Base-by-base conservation (phyloP, 768 basidiomycete genomes). In the Trametes cubensis region DNA sequence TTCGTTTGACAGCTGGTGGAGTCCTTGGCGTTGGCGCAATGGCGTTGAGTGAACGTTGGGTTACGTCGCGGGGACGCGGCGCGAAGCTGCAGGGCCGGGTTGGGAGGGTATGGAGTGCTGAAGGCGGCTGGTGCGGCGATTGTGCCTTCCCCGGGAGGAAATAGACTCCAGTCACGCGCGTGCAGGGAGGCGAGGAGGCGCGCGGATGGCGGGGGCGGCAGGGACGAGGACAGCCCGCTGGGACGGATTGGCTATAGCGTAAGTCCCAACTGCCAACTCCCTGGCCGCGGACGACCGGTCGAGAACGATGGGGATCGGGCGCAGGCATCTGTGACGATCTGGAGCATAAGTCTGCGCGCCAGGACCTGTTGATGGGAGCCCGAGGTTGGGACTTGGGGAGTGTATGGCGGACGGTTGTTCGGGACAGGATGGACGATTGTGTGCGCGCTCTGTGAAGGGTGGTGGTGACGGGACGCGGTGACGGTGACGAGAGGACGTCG, bases 81-180 rank as follows among this genome's bases (percentile, higher is more conserved):
- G n/a, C 42, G 54, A 30, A 4, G 28, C 23, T 20, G 18, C 38
- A n/a, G 30, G 20, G 34, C 5, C 38, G n/a, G 28, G 28, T 7
- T 4, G 28, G 28, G 28, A 7, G 5, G 51, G 18, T 23, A 23
- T 20, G 3, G 51, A 10, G 13, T 38, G 13, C 18, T 25, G 38
- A 6, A 48, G 57, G 57, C 57, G 11, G 48, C 57, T 44, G 39
- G 57, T 13, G 57, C 48, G 57, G 57, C 48, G 39, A 30, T 58
- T 58, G 57, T n/a, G 57, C 23, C 46, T 58, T 50, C 48, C 57
- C 25, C 18, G 49, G 7, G 17, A 34, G 57, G 57, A 41, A 34
- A 26, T 58, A 58, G 56, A 23, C 7, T 39, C 30, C 40, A 13
- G n/a, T 40, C 53, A 42, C 25, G 52, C 17, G 26, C 14, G 14